A percentile compares a stretch with the other conserved stretches of the same genome.
These are phyloP conservation scores for Protea cynaroides DNA, from an alignment of 164 flowering plant genomes.

Conservation along the genomic window DNA sequence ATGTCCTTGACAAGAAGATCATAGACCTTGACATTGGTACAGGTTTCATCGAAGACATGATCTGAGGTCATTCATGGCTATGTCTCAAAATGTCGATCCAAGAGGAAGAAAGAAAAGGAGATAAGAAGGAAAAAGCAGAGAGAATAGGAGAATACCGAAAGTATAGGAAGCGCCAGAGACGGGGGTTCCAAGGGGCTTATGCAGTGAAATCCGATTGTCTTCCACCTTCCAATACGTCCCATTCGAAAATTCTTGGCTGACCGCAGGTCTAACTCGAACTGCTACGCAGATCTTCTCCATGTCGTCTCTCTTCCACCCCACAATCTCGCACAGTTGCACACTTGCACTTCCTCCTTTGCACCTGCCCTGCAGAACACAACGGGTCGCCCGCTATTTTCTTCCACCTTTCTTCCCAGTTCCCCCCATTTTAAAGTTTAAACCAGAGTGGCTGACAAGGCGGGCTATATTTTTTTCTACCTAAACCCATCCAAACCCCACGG, in stretches of 20 bases:
- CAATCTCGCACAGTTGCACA: too few species aligned
- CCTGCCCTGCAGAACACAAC: neutral
- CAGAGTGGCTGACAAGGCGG: too few species aligned
- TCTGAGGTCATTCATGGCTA: slow-evolving; percentile 34
- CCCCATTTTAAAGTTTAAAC: too few species aligned
- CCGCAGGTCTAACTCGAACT: slow-evolving; percentile 69
- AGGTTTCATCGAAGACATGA: slow-evolving; percentile 65
- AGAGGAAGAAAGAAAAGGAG: neutral
- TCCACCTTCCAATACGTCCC: slow-evolving; percentile 72
- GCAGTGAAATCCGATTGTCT: slow-evolving; percentile 77
- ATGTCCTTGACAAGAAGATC: slow-evolving; percentile 66
- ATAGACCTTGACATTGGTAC: slow-evolving; percentile 54
- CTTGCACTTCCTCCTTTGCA: too few species aligned
- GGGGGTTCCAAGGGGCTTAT: slow-evolving; percentile 62
- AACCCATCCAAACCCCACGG: too few species aligned
- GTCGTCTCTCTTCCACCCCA: neutral
- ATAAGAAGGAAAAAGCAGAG: slow-evolving; percentile 3
- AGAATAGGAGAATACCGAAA: slow-evolving; percentile 43
- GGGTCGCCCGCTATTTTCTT: too few species aligned
- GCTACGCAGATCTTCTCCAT: slow-evolving; percentile 96
- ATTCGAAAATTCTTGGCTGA: slow-evolving; percentile 17
- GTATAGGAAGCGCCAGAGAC: slow-evolving; percentile 58
- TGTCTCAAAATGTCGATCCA: neutral
- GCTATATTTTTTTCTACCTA: neutral
- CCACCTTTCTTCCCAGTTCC: too few species aligned